Evolutionary conservation across 805 yeast genomes (phyloP).

Genomic region (Ogataea saltuana): DNA sequence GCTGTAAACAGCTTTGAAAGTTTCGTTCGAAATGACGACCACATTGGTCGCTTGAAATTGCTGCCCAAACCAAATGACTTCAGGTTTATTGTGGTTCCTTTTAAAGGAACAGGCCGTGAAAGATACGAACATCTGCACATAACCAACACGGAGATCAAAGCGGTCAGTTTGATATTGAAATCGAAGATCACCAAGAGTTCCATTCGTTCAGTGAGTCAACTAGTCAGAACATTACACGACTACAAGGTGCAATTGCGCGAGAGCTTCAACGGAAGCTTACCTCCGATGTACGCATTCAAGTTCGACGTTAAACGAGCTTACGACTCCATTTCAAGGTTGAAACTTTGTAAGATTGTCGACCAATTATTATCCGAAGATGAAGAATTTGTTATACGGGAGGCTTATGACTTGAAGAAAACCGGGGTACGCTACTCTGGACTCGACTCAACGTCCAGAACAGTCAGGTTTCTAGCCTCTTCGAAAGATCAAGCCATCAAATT

Average conservation of each 20-base stretch:
- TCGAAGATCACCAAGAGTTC: slow-evolving; percentile 16
- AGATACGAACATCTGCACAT: slow-evolving; percentile 37
- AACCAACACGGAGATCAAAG: slow-evolving; percentile 41
- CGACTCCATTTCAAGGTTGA: slow-evolving; percentile 62
- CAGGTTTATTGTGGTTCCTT: slow-evolving; percentile 60
- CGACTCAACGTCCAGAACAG: slow-evolving; percentile 1
- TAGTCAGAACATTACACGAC: slow-evolving; percentile 39
- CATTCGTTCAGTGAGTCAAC: slow-evolving; percentile 43
- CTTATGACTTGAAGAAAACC: too few relatives aligned
- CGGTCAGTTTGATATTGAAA: slow-evolving; percentile 43
- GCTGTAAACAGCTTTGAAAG: slow-evolving; percentile 17
- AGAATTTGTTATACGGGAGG: slow-evolving; percentile 3
- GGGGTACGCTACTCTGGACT: not conserved
- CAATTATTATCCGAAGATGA: slow-evolving; percentile 23
- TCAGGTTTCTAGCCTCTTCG: not conserved
- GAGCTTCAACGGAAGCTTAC: slow-evolving; percentile 28
- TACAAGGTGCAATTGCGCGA: slow-evolving; percentile 38
- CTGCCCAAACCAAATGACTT: slow-evolving; percentile 65
- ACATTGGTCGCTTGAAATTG: slow-evolving; percentile 46
- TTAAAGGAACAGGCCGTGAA: slow-evolving; percentile 38
- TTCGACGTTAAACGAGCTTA: slow-evolving; percentile 79
- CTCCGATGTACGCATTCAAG: slow-evolving; percentile 53
- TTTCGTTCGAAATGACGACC: slow-evolving; percentile 28
- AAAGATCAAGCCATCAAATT: too few relatives aligned
- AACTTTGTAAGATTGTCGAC: slow-evolving; percentile 22